phyloP scores from a whole-genome alignment of 2,329 filamentous ascomycete genomes.

The Colletotrichum sp. region DNA sequence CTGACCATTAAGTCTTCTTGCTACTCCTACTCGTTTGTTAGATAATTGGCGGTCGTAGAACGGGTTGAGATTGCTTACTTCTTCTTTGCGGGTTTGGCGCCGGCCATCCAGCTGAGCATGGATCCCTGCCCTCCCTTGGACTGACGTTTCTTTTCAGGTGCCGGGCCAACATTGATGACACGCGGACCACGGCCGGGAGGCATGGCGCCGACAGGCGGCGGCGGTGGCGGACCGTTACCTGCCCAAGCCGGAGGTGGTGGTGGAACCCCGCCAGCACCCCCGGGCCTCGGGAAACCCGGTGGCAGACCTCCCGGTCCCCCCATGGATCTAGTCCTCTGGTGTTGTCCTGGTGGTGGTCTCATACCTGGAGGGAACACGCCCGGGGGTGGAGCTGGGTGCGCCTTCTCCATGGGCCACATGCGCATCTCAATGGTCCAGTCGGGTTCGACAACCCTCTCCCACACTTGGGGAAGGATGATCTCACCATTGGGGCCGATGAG shows the following conservation, averaged over 20 bases:
- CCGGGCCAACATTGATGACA: conserved; percentile 27
- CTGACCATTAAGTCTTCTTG: conserved; percentile 26
- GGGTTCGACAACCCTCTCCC: conserved; percentile 82
- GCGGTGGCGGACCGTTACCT: not conserved
- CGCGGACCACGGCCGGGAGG: not conserved
- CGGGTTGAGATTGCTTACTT: conserved; percentile 28
- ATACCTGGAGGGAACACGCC: not conserved
- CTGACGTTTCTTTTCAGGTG: conserved; percentile 28
- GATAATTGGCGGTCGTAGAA: not conserved
- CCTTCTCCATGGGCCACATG: conserved; percentile 60
- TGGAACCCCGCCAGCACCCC: not conserved
- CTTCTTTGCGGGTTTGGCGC: conserved; percentile 32
- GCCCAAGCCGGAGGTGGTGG: not conserved
- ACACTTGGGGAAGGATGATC: conserved; percentile 81
- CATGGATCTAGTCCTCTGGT: not conserved
- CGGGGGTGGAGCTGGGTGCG: not conserved
- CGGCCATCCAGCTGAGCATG: conserved; percentile 37
- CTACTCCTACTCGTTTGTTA: not conserved
- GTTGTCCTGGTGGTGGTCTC: not conserved
- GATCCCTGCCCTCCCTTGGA: conserved; percentile 27
- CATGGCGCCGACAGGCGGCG: not conserved
- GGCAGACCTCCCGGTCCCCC: not conserved
- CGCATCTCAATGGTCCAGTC: conserved; percentile 76
- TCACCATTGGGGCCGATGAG: conserved; percentile 79
- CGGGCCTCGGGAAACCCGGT: not conserved